Evolutionary conservation across 2,329 filamentous ascomycete genomes (phyloP), one percentile per base, ranked within the genome.

Genomic region (Trichoderma guizhouense): DNA sequence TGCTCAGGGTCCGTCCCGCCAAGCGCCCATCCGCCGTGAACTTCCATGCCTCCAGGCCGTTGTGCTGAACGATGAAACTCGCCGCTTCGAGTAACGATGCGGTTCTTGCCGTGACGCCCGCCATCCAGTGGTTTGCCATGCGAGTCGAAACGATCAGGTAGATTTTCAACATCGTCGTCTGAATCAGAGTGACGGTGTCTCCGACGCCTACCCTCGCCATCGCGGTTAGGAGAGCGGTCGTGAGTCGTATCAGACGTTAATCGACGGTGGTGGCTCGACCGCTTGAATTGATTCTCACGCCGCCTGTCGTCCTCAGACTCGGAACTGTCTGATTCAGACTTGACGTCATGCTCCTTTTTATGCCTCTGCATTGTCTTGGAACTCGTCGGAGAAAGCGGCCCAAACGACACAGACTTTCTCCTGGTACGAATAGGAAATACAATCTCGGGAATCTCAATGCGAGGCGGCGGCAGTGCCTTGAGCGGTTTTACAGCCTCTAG

Each of bases 351-450:
- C 14, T 81, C 78, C 39, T 77, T 76, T 51, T 77, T 82, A 72
- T 86, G 85, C 30, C 80, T 77, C 24, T 80, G 78, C 76, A 87
- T 83, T 0, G 85, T 86, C 69, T 78, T 81, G 0, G 83, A 83
- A 18, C 85, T 86, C 67, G 84, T 82, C 0, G 86, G 86, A 3
- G 86, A 87, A 53, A 88, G 76, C 0, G 86, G 86, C 3, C 83
- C 81, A 69, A 87, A 88, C 2, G 79, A 75, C 1, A 87, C 85
- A 1, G 83, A 83, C 72, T 86, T 86, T 26, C 79, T 72, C 12
- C 65, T 61, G 14, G 34, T 36, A 39, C 63, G 28, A 21, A 51
- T 14, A 9, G 71, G 71, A 36, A 70, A 53, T 30, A 61, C 71
- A 21, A 34, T 34, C 5, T 66, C 65, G 1, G 71, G 66, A n/a